Base-by-base conservation (phyloP, 2,329 filamentous ascomycete genomes). In the Xylariomycetidae sp. region DNA sequence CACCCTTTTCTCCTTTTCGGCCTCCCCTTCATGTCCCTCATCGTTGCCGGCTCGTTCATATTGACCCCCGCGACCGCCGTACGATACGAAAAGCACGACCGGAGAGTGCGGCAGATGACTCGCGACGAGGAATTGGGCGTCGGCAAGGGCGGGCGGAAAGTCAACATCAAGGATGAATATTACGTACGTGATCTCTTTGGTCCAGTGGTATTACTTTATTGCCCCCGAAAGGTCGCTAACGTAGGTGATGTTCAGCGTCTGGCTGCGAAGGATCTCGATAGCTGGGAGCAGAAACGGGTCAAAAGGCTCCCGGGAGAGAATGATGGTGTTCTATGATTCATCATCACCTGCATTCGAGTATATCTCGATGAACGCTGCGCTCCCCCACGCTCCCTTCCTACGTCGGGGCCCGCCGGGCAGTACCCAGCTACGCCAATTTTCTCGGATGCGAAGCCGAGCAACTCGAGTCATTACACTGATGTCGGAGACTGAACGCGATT, bases 211-310 rank as follows among this genome's bases (percentile, higher is more conserved):
- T n/a, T n/a, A n/a, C n/a, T n/a, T n/a, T n/a, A n/a, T n/a, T n/a
- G n/a, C n/a, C n/a, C n/a, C 18, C 17, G 18, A 13, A 16, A 6
- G 13, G 18, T 25, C 43, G 11, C 27, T 38, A 34, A 45, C 34
- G 33, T 25, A 35, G 13, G 9, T 56, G 27, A 47, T 25, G 30
- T 22, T 34, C 60, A 92, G 85, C 78, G 80, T 63, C 69, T 86
- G 25, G 85, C 87, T 48, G 85, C 86, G 19, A 94, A 94, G 61
- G 92, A 97, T 56, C 66, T 97, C 41, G 90, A 98, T 53, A 77
- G 88, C 55, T 98, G 92, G 92, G 90, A 97, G 59, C 92, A 97
- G 64, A 94, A 92, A 64, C 80, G 94, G 33, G 88, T 97, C 9
- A 80, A 95, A 66, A 73, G 92, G 56, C 72, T 96, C 40, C 81